Percentiles rank a stretch among this genome's conserved stretches.
Evolutionary conservation across 768 basidiomycete genomes (phyloP).

Genomic region (Lactarius tabidus): DNA sequence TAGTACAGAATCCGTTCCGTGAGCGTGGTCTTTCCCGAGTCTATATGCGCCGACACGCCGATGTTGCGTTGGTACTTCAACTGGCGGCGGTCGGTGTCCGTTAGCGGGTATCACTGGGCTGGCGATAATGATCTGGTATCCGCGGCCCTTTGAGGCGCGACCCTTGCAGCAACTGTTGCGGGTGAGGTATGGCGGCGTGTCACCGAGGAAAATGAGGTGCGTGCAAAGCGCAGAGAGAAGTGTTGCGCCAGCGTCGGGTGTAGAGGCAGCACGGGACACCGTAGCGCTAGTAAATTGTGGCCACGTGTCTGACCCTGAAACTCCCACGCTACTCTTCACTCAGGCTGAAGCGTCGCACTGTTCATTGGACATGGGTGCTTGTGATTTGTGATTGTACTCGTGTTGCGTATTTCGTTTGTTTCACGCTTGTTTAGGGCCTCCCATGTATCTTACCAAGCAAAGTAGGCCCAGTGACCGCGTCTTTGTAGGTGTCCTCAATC

Average conservation of each 20-base stretch:
- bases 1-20: slow-evolving; percentile 96
- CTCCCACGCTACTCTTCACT: too few species aligned
- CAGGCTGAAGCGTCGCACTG: too few species aligned
- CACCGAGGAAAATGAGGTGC: neutral
- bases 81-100: slow-evolving; percentile 60
- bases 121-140: slow-evolving; percentile 9
- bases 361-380: too few species aligned
- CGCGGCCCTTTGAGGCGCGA: neutral
- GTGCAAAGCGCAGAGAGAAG: neutral
- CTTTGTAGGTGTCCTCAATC: too few species aligned
- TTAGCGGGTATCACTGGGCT: slow-evolving; percentile 36
- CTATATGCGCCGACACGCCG: slow-evolving; percentile 92
- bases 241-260: neutral
- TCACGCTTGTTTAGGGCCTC: too few species aligned
- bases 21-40: slow-evolving; percentile 96
- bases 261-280: neutral
- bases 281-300: neutral
- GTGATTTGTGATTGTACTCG: too few species aligned
- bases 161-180: slow-evolving; percentile 6
- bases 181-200: slow-evolving; percentile 14
- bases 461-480: too few species aligned
- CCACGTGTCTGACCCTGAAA: neutral
- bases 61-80: slow-evolving; percentile 87
- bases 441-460: too few species aligned
- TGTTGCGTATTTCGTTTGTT: too few species aligned